phyloP scores from a whole-genome alignment of 768 basidiomycete species.

The Lactarius psammicola region DNA sequence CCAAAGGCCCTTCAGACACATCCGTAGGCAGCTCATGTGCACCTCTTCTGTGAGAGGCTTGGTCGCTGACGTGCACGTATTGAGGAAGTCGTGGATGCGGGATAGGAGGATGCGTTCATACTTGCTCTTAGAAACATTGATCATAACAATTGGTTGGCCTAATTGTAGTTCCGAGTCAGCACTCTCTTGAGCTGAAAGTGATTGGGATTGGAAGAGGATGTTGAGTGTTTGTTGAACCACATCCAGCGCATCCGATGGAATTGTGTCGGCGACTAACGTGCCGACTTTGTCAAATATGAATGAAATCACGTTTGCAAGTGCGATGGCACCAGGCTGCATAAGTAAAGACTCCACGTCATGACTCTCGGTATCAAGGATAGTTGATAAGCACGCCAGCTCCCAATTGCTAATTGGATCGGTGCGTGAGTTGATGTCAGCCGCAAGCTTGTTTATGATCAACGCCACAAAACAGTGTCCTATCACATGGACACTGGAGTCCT shows the following conservation, averaged over 20 bases:
- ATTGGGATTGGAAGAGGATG: background rate
- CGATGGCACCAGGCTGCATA: background rate
- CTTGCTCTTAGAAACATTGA: no score
- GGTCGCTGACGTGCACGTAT: no score
- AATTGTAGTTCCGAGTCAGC: no score
- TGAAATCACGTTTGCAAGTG: background rate
- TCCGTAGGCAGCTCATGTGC: no score
- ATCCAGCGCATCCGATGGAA: background rate
- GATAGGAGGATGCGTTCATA: no score
- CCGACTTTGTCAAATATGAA: background rate
- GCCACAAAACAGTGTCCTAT: background rate
- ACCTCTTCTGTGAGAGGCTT: no score
- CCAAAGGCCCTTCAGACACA: no score
- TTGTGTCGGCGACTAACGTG: background rate
- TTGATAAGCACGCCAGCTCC: background rate
- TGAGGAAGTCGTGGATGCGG: no score
- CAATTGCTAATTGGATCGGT: background rate
- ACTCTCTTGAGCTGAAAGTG: background rate
- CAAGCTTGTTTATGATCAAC: background rate
- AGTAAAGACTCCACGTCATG: background rate
- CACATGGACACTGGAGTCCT: background rate
- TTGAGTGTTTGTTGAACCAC: slow-evolving; percentile 2
- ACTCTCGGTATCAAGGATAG: background rate
- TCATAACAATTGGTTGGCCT: no score
- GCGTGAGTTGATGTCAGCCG: background rate